Percentiles rank a stretch among this genome's conserved stretches.
Evolutionary conservation across 2,329 filamentous ascomycete genomes (phyloP).

Genomic region (Teratosphaeriaceae sp.): DNA sequence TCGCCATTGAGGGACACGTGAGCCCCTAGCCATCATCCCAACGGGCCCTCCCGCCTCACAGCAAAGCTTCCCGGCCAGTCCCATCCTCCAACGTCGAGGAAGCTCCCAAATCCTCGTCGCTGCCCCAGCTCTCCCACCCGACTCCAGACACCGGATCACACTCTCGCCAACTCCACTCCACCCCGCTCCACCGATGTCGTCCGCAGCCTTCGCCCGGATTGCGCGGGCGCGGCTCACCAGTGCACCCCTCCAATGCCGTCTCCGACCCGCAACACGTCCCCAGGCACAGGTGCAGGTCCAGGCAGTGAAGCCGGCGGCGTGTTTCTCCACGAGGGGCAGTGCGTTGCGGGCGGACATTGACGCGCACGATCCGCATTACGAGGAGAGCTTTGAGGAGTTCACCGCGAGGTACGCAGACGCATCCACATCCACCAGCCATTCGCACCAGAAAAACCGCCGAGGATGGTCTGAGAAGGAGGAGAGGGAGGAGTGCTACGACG

Average conservation of each 20-base stretch:
- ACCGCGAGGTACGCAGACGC: slow-evolving; percentile 89
- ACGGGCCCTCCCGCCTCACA: no score
- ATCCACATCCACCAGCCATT: not conserved
- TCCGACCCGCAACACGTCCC: slow-evolving; percentile 3
- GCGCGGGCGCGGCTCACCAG: slow-evolving; percentile 15
- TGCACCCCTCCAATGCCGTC: slow-evolving; percentile 10
- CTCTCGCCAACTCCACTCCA: slow-evolving; percentile 1
- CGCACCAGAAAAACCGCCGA: no score
- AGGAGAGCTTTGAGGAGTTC: slow-evolving; percentile 99
- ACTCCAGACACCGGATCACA: slow-evolving; percentile 3
- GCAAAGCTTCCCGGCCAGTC: no score
- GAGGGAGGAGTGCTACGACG: not conserved
- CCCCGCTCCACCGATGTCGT: slow-evolving; percentile 14
- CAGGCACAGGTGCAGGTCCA: slow-evolving; percentile 1
- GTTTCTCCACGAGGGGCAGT: slow-evolving; percentile 48
- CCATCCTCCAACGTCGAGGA: not conserved
- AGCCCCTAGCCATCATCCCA: no score
- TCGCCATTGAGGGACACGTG: no score
- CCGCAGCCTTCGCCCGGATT: slow-evolving; percentile 18
- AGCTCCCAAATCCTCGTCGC: not conserved
- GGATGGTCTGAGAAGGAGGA: no score
- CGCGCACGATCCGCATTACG: slow-evolving; percentile 57
- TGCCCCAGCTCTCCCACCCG: not conserved
- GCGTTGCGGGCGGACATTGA: slow-evolving; percentile 25
- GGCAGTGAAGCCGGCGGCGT: slow-evolving; percentile 17